Evolutionary conservation across 2,329 filamentous ascomycete species (phyloP), one percentile per base, ranked within the genome.

Genomic region (Coniochaeta sp.): DNA sequence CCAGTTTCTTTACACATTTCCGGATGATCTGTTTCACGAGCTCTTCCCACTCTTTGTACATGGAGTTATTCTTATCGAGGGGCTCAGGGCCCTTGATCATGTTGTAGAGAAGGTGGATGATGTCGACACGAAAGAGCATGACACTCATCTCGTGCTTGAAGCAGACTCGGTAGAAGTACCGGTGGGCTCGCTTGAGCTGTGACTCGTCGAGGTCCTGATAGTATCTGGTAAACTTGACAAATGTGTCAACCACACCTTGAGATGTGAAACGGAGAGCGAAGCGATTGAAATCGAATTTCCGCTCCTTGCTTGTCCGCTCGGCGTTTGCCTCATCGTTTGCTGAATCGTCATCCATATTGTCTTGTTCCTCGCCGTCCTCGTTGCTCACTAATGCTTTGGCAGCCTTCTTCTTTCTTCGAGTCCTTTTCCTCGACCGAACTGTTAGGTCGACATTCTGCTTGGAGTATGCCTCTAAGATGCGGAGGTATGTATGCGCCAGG

Each of bases 361-460:
- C 80, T 7, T 80, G 78, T 14, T 78, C 77, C 11, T 72, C 75
- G 0, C 65, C 72, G 3, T 70, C 73, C 3, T 68, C 66, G n/a
- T 71, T 67, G 28, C 65, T 71, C 9, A 61, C 67, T 3, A 68
- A 64, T 19, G 73, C 71, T 47, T 76, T 81, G 24, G 79, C 81
- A 22, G 82, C 84, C 73, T 88, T 88, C 73, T 89, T 89, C 76
- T 91, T 95, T 67, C 82, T 86, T 50, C 88, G 83, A 5, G 87
- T 85, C 57, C 89, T 82, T 64, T 89, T 85, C 63, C 89, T 87
- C 0, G 92, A 96, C 58, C 93, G 89, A 26, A 99, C 87, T 72
- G 98, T 93, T 80, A 99, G 85, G 68, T 98, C 92, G 6, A 89
- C 85, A 67, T 99, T 98, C 69, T 96, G 90, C 72, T 97, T 97